Evolutionary conservation across 1,284 basidiomycete genomes (phyloP).

Genomic region (Pseudozyma sp.): DNA sequence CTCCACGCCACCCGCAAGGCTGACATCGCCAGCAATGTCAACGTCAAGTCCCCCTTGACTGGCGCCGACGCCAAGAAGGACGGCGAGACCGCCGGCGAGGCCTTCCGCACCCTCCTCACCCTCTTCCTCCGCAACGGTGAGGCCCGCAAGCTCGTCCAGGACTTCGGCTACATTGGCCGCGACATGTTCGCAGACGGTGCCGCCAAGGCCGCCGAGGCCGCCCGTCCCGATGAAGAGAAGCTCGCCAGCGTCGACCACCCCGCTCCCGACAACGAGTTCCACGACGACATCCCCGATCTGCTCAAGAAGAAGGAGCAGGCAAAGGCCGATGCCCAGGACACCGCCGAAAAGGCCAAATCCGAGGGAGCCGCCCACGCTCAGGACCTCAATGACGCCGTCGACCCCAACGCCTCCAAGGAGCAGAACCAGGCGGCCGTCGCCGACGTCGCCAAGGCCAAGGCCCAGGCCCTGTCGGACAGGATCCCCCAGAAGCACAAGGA

Average conservation of each 20-base stretch:
- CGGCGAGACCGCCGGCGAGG: conserved; percentile 61
- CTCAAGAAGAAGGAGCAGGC: conserved; percentile 68
- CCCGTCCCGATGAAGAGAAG: conserved; percentile 78
- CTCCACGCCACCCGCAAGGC: conserved; percentile 59
- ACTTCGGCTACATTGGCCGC: conserved; percentile 71
- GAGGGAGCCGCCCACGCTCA: conserved; percentile 46
- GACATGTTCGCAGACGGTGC: conserved; percentile 85
- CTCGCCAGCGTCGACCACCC: conserved; percentile 79
- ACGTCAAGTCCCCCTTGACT: conserved; percentile 50
- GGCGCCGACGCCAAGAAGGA: conserved; percentile 61
- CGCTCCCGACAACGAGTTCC: conserved; percentile 69
- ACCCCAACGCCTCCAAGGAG: conserved; percentile 66
- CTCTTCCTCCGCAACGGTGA: conserved; percentile 66
- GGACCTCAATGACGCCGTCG: conserved; percentile 54
- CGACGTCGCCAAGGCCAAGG: conserved; percentile 71
- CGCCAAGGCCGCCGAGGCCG: conserved; percentile 77
- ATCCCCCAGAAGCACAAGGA: conserved; percentile 66
- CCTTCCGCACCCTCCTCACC: conserved; percentile 62
- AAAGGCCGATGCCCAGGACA: conserved; percentile 42
- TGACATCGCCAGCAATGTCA: conserved; percentile 46
- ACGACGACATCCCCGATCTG: conserved; percentile 71
- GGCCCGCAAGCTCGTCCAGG: conserved; percentile 61
- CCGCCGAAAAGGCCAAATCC: conserved; percentile 54
- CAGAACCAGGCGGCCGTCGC: conserved; percentile 69
- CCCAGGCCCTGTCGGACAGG: conserved; percentile 62